These are phyloP conservation scores for Backusella circina DNA, from an alignment of 192 early-diverging fungal species.

Conservation along the genomic window DNA sequence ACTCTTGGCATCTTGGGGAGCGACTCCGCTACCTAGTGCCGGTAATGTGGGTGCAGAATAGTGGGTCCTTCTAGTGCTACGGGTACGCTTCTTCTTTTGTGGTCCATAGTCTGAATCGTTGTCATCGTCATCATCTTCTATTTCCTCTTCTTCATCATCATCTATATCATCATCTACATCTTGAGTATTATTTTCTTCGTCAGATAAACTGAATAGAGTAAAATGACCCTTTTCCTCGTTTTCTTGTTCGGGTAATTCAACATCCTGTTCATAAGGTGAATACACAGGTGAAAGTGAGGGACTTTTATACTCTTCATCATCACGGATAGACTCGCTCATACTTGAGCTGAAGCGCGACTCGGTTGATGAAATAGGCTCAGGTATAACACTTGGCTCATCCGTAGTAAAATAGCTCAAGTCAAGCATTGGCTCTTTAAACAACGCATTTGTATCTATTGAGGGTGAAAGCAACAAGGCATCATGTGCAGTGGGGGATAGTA, in stretches of 20 bases:
- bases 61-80: not conserved
- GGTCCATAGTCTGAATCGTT: slow-evolving; percentile 9
- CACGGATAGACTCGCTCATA: not conserved
- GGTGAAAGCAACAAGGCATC: not conserved
- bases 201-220: not conserved
- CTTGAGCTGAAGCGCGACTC: not conserved
- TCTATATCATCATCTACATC: slow-evolving; percentile 3
- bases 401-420: not conserved
- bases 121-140: not conserved
- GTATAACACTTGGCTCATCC: not conserved
- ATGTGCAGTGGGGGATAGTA: slow-evolving; percentile 6
- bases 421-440: slow-evolving; percentile 3
- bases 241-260: not conserved
- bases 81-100: not conserved
- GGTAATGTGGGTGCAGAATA: not conserved
- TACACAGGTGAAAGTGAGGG: slow-evolving; percentile 2
- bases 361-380: not conserved
- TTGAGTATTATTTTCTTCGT: not conserved
- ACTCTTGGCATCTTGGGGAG: not conserved
- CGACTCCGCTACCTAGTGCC: not conserved
- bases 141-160: not conserved
- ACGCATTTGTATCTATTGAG: not conserved
- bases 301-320: not conserved
- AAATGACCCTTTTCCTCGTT: not conserved
- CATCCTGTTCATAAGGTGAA: not conserved